Evolutionary conservation across 1,139 yeast species (phyloP).

Genomic region (Komagataea norvegica): DNA sequence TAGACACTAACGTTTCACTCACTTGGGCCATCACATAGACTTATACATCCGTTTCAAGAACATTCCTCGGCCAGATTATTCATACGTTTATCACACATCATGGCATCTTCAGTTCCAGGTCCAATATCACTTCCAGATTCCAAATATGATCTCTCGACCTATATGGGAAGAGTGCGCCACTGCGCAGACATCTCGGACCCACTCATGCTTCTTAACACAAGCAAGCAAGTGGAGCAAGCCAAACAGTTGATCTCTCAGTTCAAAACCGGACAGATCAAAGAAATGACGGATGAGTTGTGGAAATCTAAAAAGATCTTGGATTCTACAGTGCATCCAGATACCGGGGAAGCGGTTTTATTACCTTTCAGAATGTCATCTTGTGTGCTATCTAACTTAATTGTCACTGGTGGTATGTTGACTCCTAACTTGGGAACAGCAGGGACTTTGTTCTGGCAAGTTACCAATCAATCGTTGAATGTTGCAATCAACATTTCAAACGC

Average conservation of each 20-base stretch:
- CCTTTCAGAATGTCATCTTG: slow-evolving; percentile 98
- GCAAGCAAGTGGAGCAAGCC: slow-evolving; percentile 59
- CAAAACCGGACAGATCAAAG: slow-evolving; percentile 55
- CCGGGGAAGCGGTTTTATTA: slow-evolving; percentile 83
- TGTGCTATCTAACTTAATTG: slow-evolving; percentile 88
- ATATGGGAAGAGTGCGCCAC: slow-evolving; percentile 91
- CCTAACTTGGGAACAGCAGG: slow-evolving; percentile 89
- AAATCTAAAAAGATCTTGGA: slow-evolving; percentile 79
- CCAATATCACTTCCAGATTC: slow-evolving; percentile 75
- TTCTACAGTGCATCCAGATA: slow-evolving; percentile 90
- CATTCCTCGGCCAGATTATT: not conserved
- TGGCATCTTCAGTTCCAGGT: slow-evolving; percentile 90
- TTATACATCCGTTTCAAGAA: not conserved
- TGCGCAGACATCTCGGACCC: slow-evolving; percentile 94
- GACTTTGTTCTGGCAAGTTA: slow-evolving; percentile 94
- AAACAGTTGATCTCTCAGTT: slow-evolving; percentile 64
- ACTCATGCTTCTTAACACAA: slow-evolving; percentile 73
- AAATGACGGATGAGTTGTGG: slow-evolving; percentile 83
- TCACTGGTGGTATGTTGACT: slow-evolving; percentile 95
- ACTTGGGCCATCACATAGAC: no score
- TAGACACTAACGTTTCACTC: no score
- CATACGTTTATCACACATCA: slow-evolving; percentile 25
- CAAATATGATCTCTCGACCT: slow-evolving; percentile 69
- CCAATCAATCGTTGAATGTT: slow-evolving; percentile 92
- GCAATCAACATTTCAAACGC: slow-evolving; percentile 96